Conservation (phyloP, 768 basidiomycete species). For the Lentinula raphanica region DNA sequence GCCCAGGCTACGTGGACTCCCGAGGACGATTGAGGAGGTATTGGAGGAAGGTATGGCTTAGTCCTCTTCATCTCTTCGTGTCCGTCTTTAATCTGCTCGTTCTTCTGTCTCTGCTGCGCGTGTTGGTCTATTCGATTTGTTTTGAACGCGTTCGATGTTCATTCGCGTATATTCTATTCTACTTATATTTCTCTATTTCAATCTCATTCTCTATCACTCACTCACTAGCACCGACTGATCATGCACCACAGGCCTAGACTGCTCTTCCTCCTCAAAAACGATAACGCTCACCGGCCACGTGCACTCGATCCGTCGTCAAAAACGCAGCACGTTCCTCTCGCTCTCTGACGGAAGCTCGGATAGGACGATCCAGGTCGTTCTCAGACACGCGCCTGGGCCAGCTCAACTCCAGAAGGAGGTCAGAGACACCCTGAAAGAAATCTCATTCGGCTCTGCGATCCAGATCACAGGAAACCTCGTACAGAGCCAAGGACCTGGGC, state of each 20-base stretch:
- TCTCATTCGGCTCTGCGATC: constrained; percentile 39
- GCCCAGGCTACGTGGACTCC: background rate
- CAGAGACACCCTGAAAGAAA: constrained; percentile 6
- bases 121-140: too few species aligned
- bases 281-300: constrained; percentile 76
- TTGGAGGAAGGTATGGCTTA: too few species aligned
- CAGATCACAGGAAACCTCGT: constrained; percentile 40
- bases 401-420: constrained; percentile 1
- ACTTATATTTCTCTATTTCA: too few species aligned
- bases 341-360: constrained; percentile 76
- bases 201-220: too few species aligned
- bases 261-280: background rate
- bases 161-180: too few species aligned
- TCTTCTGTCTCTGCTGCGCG: too few species aligned
- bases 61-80: too few species aligned
- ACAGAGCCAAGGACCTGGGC: constrained; percentile 38
- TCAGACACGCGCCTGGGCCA: constrained; percentile 27
- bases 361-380: constrained; percentile 74
- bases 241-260: too few species aligned
- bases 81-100: too few species aligned
- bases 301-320: constrained; percentile 80
- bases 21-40: too few species aligned
- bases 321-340: constrained; percentile 81
- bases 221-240: too few species aligned
- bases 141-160: too few species aligned